phyloP scores from a whole-genome alignment of 208 protist species.

The Blastocrithidia nonstop region DNA sequence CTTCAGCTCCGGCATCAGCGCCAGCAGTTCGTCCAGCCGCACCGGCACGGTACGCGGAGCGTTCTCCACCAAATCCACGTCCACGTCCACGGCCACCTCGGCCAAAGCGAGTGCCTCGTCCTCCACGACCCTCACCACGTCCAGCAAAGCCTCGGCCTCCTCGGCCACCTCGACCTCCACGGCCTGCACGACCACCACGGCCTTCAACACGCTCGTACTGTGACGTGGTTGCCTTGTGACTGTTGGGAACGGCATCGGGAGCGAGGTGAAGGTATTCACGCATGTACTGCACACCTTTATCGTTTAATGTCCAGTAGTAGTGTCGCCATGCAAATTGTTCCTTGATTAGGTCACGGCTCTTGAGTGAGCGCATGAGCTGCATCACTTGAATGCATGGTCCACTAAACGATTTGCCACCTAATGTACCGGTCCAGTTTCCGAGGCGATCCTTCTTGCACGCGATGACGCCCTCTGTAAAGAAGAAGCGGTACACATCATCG shows the following conservation, averaged over 20 bases:
- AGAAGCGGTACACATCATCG: slow-evolving; percentile 86
- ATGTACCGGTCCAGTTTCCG: slow-evolving; percentile 66
- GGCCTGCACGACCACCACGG: slow-evolving; percentile 20
- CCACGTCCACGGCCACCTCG: slow-evolving; percentile 48
- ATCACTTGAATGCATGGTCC: slow-evolving; percentile 73
- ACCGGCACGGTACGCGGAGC: slow-evolving; percentile 16
- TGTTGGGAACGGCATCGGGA: slow-evolving; percentile 77
- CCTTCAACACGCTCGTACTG: slow-evolving; percentile 38
- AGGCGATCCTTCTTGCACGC: slow-evolving; percentile 86
- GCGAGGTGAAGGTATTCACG: slow-evolving; percentile 87
- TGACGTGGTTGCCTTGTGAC: slow-evolving; percentile 58
- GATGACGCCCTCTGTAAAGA: slow-evolving; percentile 84
- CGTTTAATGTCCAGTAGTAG: slow-evolving; percentile 91
- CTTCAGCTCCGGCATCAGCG: background rate
- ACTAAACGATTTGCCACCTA: slow-evolving; percentile 62
- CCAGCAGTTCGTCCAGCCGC: background rate
- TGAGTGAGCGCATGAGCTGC: slow-evolving; percentile 83
- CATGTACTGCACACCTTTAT: slow-evolving; percentile 87
- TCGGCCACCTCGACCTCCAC: slow-evolving; percentile 15
- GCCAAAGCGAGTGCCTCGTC: slow-evolving; percentile 35
- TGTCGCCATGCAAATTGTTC: slow-evolving; percentile 90
- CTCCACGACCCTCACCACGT: slow-evolving; percentile 24
- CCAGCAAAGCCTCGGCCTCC: slow-evolving; percentile 38
- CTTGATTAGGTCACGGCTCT: slow-evolving; percentile 84
- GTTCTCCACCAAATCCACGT: slow-evolving; percentile 71